Evolutionary conservation across 2,329 filamentous ascomycete genomes (phyloP).

Genomic region (Fusarium sarcochroum): DNA sequence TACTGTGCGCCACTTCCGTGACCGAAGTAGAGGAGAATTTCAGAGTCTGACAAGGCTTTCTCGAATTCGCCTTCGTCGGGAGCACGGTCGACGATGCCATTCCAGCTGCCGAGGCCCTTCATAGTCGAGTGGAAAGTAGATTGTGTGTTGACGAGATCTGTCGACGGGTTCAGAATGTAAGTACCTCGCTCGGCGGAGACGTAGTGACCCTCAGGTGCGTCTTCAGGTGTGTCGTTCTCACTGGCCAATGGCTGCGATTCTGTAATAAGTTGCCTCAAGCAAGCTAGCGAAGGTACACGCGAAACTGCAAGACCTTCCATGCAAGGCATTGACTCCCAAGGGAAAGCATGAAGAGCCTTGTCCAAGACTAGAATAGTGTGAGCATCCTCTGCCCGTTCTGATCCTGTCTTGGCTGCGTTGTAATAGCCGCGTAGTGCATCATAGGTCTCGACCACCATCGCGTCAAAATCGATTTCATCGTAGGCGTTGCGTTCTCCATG

Average conservation of each 20-base stretch:
- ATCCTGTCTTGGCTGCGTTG: slow-evolving; percentile 58
- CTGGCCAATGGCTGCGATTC: slow-evolving; percentile 55
- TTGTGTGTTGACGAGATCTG: slow-evolving; percentile 86
- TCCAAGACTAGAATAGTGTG: slow-evolving; percentile 94
- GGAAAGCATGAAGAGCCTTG: slow-evolving; percentile 90
- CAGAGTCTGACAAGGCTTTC: slow-evolving; percentile 72
- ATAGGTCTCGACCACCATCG: slow-evolving; percentile 88
- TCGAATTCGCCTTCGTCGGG: slow-evolving; percentile 87
- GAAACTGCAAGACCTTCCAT: slow-evolving; percentile 85
- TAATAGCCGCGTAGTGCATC: slow-evolving; percentile 89
- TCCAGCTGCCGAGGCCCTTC: slow-evolving; percentile 78
- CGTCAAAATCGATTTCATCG: slow-evolving; percentile 96
- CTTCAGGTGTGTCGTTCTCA: slow-evolving; percentile 19
- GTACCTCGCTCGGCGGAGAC: slow-evolving; percentile 71
- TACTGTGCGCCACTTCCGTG: slow-evolving; percentile 97
- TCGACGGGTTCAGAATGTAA: slow-evolving; percentile 91
- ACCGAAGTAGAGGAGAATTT: slow-evolving; percentile 92
- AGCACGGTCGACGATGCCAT: slow-evolving; percentile 73
- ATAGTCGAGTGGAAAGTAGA: slow-evolving; percentile 77
- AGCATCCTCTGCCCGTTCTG: slow-evolving; percentile 59
- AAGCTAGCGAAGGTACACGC: slow-evolving; percentile 87
- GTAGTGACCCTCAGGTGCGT: slow-evolving; percentile 62
- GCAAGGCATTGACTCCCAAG: slow-evolving; percentile 95
- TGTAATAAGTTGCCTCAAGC: slow-evolving; percentile 81
- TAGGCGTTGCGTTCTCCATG: slow-evolving; percentile 97